Base-by-base conservation (phyloP, 179 eudicot species). In the Patellifolia procumbens region DNA sequence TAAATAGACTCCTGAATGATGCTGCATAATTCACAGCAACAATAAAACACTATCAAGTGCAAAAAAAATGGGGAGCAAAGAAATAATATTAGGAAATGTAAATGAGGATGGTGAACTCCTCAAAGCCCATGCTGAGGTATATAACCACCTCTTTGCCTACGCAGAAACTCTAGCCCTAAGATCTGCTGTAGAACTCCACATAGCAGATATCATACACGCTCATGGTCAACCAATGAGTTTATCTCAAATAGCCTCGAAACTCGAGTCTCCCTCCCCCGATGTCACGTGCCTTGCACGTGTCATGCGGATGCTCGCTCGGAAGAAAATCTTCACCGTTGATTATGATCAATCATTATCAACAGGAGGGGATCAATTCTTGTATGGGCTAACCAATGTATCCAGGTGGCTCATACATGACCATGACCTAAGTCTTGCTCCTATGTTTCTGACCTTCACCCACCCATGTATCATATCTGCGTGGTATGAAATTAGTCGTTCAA, bases 171-270 rank as follows among this genome's bases (percentile, higher is more conserved):
- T n/a, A n/a, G n/a, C n/a, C n/a, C n/a, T n/a, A n/a, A n/a, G n/a
- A n/a, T n/a, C n/a, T n/a, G n/a, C n/a, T n/a, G n/a, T n/a, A n/a
- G n/a, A n/a, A n/a, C n/a, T n/a, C n/a, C n/a, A n/a, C n/a, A 29
- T 61, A 11, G 7, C 66, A 3, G 66, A 61, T 32, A 61, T 61
- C 2, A 61, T 61, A 32, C 66, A 61, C 66, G 29, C 66, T 1
- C 39, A 61, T 31, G 66, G 66, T 39, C 66, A 61, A 6, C 66
- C 66, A 29, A 61, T 61, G 22, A 29, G 24, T 22, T 0, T 61
- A 61, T 61, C 66, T n/a, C 66, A 61, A 31, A 15, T 61, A 31
- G 66, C 66, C 39, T 61, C 66, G 9, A 28, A 61, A 32, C 15
- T 61, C 0, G 39, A 61, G 9, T 32, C 66, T 16, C 9, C 66